These are phyloP conservation scores for Letharia columbiana DNA, from an alignment of 495 filamentous ascomycete genomes.

Conservation along the genomic window DNA sequence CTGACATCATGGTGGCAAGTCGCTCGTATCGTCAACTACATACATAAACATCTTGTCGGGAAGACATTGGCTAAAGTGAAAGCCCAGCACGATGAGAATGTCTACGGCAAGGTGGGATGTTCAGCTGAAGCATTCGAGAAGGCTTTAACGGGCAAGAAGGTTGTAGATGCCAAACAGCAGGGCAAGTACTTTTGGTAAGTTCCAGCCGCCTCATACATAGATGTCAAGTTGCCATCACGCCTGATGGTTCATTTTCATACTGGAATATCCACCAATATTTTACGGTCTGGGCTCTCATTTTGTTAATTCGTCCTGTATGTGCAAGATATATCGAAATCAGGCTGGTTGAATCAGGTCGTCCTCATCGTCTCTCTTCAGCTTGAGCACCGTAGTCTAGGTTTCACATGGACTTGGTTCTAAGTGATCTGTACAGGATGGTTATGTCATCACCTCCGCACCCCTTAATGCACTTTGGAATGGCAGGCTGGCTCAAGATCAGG, in stretches of 20 bases:
- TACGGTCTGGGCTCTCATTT: not conserved
- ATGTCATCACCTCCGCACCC: constrained; percentile 72
- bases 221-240: not conserved
- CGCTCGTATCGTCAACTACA: constrained; percentile 74
- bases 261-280: not conserved
- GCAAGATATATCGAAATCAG: not conserved
- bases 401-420: not conserved
- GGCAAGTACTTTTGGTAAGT: constrained; percentile 90
- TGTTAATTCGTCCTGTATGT: not conserved
- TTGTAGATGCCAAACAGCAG: constrained; percentile 67
- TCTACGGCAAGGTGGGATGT: constrained; percentile 85
- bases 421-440: constrained; percentile 36
- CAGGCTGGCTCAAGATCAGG: constrained; percentile 80
- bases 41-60: constrained; percentile 71
- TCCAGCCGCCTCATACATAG: not conserved
- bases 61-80: constrained; percentile 65
- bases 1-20: constrained; percentile 35
- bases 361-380: not conserved
- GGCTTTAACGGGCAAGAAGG: constrained; percentile 66
- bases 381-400: not conserved
- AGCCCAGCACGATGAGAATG: constrained; percentile 64
- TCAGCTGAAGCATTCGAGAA: constrained; percentile 60
- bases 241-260: not conserved
- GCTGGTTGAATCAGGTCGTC: not conserved
- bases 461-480: constrained; percentile 88